Base-by-base conservation (phyloP, 306 rosid species). In the Vigna mungo region DNA sequence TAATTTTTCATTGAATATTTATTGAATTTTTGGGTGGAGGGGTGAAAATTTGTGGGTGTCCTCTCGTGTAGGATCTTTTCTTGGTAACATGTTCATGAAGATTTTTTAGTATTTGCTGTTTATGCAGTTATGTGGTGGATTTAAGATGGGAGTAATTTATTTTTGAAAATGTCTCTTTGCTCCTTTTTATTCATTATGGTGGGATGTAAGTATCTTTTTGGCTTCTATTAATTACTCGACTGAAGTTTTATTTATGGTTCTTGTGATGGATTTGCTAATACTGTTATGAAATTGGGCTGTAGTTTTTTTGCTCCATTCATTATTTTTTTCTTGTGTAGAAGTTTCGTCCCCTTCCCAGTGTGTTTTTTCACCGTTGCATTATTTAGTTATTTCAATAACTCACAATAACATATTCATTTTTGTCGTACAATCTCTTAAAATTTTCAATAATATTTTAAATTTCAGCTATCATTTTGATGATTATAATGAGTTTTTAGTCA, bases 261-360 rank as follows among this genome's bases (percentile, higher is more conserved):
- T 52, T 71, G 18, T 12, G 9, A 51, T n/a, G 49, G 48, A 71
- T 36, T 17, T 71, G 49, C 76, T 71, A 12, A n/a, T 34, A 52
- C 63, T 52, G n/a, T 37, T 32, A 6, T 36, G 27, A 52, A 32
- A 52, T 30, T 52, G 18, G 18, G n/a, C 15, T 47, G 52, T 47
- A 47, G 52, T 12, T 3, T 14, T 14, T 47, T 53, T 30, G 18
- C 16, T 36, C 52, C 20, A 18, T 9, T 59, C 39, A 27, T n/a
- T 59, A 25, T 25, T 27, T 25, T 5, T n/a, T 56, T 34, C 27
- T 56, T 16, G 12, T 56, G 6, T 23, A 23, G 63, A 56, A 56
- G 63, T 56, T 56, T 56, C 36, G 20, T 5, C 64, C 37, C 17
- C 5, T 10, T 36, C 23, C 65, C 2, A 7, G 20, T 37, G 23